These are phyloP conservation scores for Aspergillus taichungensis DNA, from an alignment of 495 filamentous ascomycete genomes.

Conservation along the genomic window DNA sequence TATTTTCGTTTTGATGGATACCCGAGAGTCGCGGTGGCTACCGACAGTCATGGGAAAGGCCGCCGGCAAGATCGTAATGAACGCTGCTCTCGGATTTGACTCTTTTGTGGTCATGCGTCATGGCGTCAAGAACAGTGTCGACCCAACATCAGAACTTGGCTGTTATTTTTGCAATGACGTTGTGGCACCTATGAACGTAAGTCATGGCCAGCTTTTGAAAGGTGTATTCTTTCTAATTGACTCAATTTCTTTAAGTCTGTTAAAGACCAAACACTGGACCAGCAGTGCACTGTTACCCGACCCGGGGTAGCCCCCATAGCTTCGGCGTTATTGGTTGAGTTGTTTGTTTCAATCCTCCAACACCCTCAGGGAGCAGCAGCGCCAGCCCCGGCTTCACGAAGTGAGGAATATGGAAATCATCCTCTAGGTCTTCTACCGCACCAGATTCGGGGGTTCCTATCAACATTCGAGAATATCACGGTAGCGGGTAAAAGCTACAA, in stretches of 20 bases:
- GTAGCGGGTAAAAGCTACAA: conserved; percentile 78
- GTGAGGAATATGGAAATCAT: conserved; percentile 54
- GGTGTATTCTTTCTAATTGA: background rate
- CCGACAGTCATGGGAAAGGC: conserved; percentile 97
- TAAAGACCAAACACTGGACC: conserved; percentile 88
- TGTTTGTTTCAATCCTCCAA: conserved; percentile 80
- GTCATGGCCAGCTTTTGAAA: conserved; percentile 17
- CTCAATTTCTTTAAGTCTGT: conserved; percentile 62
- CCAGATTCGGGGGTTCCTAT: conserved; percentile 87
- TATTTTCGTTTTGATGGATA: conserved; percentile 94
- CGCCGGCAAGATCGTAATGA: conserved; percentile 87
- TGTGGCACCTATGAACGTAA: conserved; percentile 86
- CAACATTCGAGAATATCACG: conserved; percentile 72
- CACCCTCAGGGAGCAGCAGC: conserved; percentile 58
- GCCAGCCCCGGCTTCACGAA: conserved; percentile 47
- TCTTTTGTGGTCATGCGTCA: conserved; percentile 96
- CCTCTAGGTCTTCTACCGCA: conserved; percentile 86
- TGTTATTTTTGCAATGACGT: conserved; percentile 99
- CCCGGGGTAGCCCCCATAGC: conserved; percentile 89
- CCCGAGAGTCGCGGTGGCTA: conserved; percentile 86
- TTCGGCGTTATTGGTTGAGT: conserved; percentile 84
- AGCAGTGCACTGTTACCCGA: conserved; percentile 95
- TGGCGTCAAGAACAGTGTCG: conserved; percentile 45
- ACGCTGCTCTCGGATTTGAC: conserved; percentile 92
- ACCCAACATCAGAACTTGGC: conserved; percentile 52